Evolutionary conservation across 495 filamentous ascomycete genomes (phyloP).

Genomic region (Penicillium diatomitis): DNA sequence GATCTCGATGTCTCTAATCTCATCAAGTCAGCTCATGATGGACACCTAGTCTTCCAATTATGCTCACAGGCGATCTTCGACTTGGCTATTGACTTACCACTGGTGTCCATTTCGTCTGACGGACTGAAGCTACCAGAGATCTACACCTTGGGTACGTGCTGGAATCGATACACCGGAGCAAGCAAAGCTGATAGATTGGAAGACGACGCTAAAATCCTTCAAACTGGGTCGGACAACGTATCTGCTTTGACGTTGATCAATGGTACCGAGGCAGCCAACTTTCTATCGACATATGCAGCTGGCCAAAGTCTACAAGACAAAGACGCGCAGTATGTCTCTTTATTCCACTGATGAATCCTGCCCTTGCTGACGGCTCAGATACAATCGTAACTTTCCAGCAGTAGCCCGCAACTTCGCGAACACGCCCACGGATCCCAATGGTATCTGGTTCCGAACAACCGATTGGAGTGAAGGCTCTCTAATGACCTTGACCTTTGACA

Average conservation of each 20-base stretch:
- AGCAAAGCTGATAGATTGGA: neutral
- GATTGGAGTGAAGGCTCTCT: conserved; percentile 17
- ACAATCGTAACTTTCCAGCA: conserved; percentile 17
- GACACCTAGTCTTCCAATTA: conserved; percentile 30
- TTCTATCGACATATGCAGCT: conserved; percentile 12
- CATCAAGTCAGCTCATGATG: conserved; percentile 39
- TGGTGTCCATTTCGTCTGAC: conserved; percentile 30
- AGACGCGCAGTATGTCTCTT: conserved; percentile 26
- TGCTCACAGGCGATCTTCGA: conserved; percentile 23
- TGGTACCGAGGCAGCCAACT: conserved; percentile 20
- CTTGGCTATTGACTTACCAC: conserved; percentile 11
- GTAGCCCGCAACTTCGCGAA: conserved; percentile 15
- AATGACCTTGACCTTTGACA: conserved; percentile 11
- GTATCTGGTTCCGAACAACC: conserved; percentile 14
- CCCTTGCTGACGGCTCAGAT: conserved; percentile 3
- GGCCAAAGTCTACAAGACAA: conserved; percentile 23
- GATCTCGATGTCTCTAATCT: conserved; percentile 33
- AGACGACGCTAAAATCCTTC: conserved; percentile 16
- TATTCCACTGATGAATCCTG: neutral
- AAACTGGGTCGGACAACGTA: conserved; percentile 5
- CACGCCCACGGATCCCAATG: conserved; percentile 11
- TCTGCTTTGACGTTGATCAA: conserved; percentile 26
- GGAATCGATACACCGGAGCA: neutral
- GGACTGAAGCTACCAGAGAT: conserved; percentile 27
- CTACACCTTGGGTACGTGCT: conserved; percentile 17